These are phyloP conservation scores for Aphanoascus verrucosus DNA, from an alignment of 2,329 filamentous ascomycete species.

Conservation along the genomic window DNA sequence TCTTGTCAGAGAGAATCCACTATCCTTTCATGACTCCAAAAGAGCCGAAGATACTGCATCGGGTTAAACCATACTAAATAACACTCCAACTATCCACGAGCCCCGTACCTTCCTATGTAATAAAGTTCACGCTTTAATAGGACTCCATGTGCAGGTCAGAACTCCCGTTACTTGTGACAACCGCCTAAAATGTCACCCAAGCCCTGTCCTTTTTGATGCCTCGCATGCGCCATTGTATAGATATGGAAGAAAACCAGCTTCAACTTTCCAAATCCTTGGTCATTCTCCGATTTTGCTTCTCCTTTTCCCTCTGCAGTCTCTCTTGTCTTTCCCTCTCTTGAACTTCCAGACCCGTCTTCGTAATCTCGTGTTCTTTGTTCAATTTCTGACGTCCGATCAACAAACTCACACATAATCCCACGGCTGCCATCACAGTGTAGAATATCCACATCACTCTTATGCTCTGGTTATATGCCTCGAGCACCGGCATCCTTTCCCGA, in stretches of 20 bases:
- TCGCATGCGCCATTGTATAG: neutral
- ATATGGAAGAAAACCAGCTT: neutral
- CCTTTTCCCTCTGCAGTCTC: constrained; percentile 19
- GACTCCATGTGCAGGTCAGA: neutral
- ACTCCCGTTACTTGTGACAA: neutral
- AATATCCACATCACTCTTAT: constrained; percentile 44
- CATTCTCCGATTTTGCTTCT: constrained; percentile 16
- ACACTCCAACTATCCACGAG: neutral
- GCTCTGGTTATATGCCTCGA: constrained; percentile 33
- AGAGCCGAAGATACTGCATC: no score
- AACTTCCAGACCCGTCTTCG: constrained; percentile 37
- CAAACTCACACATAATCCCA: constrained; percentile 32
- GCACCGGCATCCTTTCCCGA: constrained; percentile 29
- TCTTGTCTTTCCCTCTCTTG: constrained; percentile 36
- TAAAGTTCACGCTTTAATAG: no score
- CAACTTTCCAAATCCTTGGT: constrained; percentile 9
- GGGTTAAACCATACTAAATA: no score
- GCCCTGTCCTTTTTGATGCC: constrained; percentile 1
- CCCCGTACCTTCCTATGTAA: neutral
- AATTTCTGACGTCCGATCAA: constrained; percentile 32
- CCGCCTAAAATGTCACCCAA: no score
- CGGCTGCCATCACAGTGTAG: constrained; percentile 31
- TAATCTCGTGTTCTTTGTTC: constrained; percentile 34
- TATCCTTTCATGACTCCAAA: no score
- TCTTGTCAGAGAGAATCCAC: no score